Conservation (phyloP, 2,329 filamentous ascomycete genomes). For the Beauveria medogensis region DNA sequence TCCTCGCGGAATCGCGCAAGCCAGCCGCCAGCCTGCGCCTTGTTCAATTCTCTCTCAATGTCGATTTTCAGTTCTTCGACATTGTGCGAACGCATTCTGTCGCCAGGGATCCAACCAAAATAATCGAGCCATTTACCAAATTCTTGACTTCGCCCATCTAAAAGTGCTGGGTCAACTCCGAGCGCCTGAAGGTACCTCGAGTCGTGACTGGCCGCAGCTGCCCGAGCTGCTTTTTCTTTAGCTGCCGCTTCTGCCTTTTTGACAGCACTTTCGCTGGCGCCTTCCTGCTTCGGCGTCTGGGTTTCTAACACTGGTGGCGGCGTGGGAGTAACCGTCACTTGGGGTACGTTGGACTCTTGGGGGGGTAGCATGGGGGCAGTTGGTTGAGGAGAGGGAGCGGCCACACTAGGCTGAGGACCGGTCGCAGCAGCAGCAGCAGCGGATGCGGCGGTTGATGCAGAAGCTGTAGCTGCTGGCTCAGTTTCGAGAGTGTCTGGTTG, state of each 20-base stretch:
- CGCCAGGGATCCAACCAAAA: conserved; percentile 77
- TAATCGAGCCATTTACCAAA: conserved; percentile 78
- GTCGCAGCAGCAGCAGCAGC: neutral
- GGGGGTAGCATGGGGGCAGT: conserved; percentile 5
- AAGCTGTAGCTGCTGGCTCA: conserved; percentile 15
- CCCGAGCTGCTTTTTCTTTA: conserved; percentile 48
- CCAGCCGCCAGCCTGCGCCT: conserved; percentile 89
- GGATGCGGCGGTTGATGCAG: conserved; percentile 11
- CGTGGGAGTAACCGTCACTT: conserved; percentile 45
- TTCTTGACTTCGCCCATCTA: conserved; percentile 69
- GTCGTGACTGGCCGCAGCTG: conserved; percentile 63
- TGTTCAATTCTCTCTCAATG: conserved; percentile 78
- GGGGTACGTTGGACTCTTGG: conserved; percentile 37
- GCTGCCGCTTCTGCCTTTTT: conserved; percentile 20
- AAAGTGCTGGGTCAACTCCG: conserved; percentile 67
- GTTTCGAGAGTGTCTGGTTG: conserved; percentile 18
- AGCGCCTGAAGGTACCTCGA: conserved; percentile 69
- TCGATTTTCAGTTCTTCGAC: conserved; percentile 76
- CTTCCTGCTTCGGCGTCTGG: conserved; percentile 31
- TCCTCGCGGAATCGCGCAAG: conserved; percentile 76
- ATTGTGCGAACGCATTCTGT: conserved; percentile 63
- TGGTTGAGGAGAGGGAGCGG: neutral
- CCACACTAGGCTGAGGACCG: conserved; percentile 18
- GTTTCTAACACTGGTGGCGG: conserved; percentile 25
- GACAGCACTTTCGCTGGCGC: conserved; percentile 20